Percentiles rank a stretch among this genome's conserved stretches.
Evolutionary conservation across 495 filamentous ascomycete species (phyloP).

Genomic region (Bombardia bombarda): DNA sequence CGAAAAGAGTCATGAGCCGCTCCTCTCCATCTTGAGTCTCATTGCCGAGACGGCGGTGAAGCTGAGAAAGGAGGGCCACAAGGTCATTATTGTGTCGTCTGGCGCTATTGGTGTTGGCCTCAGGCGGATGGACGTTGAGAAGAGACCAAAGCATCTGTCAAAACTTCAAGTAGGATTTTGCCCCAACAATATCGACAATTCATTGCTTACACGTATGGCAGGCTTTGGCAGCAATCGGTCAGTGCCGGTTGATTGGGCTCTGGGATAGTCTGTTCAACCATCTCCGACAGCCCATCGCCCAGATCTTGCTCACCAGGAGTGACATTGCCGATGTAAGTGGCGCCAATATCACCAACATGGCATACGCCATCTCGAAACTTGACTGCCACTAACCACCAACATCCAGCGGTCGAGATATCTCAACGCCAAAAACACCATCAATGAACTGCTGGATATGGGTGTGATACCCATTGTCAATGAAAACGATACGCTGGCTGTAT

Average conservation of each 20-base stretch:
- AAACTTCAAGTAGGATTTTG: slow-evolving; percentile 57
- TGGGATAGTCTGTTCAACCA: slow-evolving; percentile 91
- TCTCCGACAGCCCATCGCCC: slow-evolving; percentile 80
- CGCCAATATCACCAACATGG: not conserved
- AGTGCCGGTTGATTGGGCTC: slow-evolving; percentile 89
- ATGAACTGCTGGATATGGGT: slow-evolving; percentile 85
- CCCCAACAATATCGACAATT: not conserved
- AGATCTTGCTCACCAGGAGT: slow-evolving; percentile 91
- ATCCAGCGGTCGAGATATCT: slow-evolving; percentile 79
- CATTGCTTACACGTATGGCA: slow-evolving; percentile 22
- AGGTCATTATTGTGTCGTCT: slow-evolving; percentile 90
- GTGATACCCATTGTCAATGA: slow-evolving; percentile 98
- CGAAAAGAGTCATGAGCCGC: slow-evolving; percentile 94
- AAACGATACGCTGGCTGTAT: slow-evolving; percentile 93
- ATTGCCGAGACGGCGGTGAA: slow-evolving; percentile 89
- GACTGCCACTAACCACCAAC: slow-evolving; percentile 1
- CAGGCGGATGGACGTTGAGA: slow-evolving; percentile 80
- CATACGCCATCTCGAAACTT: not conserved
- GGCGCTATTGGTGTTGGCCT: slow-evolving; percentile 93
- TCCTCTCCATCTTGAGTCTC: slow-evolving; percentile 77
- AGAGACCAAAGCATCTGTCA: slow-evolving; percentile 79
- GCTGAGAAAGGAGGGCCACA: slow-evolving; percentile 83
- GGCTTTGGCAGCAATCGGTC: slow-evolving; percentile 91
- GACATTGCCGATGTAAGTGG: slow-evolving; percentile 84
- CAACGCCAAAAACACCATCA: slow-evolving; percentile 91